A percentile compares a stretch with the other conserved stretches of the same genome.
phyloP scores from a whole-genome alignment of 306 rosid species.

The Medicago ruthenica region DNA sequence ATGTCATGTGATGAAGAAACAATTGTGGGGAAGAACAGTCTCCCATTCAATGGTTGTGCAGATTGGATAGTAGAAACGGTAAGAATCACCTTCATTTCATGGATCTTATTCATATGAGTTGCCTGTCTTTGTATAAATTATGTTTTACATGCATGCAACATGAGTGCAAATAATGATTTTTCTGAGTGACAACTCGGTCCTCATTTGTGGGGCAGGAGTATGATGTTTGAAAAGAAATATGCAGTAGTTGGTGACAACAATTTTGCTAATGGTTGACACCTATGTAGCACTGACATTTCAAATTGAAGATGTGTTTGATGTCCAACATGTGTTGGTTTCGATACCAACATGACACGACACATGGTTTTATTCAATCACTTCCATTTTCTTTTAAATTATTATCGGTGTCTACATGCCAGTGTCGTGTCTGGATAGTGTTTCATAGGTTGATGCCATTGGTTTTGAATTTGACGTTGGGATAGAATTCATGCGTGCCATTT shows the following conservation, averaged over 20 bases:
- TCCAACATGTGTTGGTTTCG: no score
- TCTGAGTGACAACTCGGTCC: neutral
- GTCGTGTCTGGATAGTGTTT: no score
- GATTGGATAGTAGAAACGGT: conserved; percentile 36
- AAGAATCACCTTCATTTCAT: conserved; percentile 32
- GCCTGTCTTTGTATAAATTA: neutral
- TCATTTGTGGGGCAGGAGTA: neutral
- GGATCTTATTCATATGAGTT: conserved; percentile 1
- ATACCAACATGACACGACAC: no score
- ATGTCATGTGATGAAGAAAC: conserved; percentile 29
- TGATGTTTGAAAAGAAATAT: neutral
- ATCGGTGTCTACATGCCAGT: no score
- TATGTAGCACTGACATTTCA: no score
- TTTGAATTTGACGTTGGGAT: neutral
- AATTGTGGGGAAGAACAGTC: neutral
- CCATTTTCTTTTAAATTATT: no score
- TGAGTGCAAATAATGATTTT: conserved; percentile 8
- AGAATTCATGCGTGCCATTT: conserved; percentile 4
- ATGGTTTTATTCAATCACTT: no score
- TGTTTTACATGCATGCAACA: conserved; percentile 5
- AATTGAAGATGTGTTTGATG: no score
- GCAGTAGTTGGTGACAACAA: conserved; percentile 1
- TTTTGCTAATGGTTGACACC: conserved; percentile 21
- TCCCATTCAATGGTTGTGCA: conserved; percentile 29
- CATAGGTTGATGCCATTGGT: no score